Base-by-base conservation (phyloP, 2,329 filamentous ascomycete species). In the Hypoxylon sp. region DNA sequence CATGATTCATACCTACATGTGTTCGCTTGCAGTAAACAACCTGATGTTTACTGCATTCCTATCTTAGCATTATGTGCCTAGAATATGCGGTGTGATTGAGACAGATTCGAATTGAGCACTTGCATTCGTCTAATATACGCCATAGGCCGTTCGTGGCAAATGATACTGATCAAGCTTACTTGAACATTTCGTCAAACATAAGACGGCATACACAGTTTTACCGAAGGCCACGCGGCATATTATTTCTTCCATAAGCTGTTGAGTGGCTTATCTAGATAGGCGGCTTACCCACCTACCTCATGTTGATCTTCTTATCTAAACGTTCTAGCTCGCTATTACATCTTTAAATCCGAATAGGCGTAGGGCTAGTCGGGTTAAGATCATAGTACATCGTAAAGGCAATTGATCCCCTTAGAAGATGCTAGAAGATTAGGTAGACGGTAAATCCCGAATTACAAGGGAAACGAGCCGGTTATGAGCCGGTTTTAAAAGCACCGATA, bases 81-180 rank as follows among this genome's bases (percentile, higher is more conserved):
- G 45, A 49, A 49, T 14, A 25, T 25, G 45, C 45, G 45, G 45
- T 49, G 45, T 49, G 45, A 49, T 28, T 14, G 19, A 30, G 5
- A 28, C 3, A 7, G 17, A 43, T 19, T 43, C 6, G 6, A 7
- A 43, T 43, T 43, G 17, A 7, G 38, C n/a, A 19, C 38, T 21
- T 9, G 17, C 38, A 43, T 19, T 19, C 5, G 45, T 49, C 14
- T 11, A 7, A 49, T 17, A 23, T 45, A 19, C 41, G 17, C n/a
- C n/a, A 23, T 28, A 49, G 45, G 23, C 13, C 9, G 13, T 28
- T 49, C 3, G 21, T 49, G 25, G 11, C 14, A 6, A 11, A 28
- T 28, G 14, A 49, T 28, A 28, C 23, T 23, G n/a, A 43, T 43
- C 17, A 9, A 21, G 9, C 38, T 43, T 10, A 19, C 17, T 9